phyloP scores from a whole-genome alignment of 345 rosid genomes.

The Eucalyptus tenuipes region DNA sequence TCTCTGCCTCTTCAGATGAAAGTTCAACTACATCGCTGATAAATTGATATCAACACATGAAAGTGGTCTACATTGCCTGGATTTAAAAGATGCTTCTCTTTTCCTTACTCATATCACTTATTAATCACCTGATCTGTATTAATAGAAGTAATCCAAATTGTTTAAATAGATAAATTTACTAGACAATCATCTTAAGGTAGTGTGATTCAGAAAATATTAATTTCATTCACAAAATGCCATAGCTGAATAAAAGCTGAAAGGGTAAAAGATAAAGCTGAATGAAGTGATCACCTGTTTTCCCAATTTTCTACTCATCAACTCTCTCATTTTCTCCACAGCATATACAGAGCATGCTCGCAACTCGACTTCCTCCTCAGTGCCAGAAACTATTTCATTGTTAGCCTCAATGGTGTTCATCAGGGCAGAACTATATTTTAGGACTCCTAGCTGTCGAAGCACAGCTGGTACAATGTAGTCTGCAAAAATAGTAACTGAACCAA shows the following conservation, averaged over 20 bases:
- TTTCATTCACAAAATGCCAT: background rate
- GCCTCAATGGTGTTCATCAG: conserved; percentile 36
- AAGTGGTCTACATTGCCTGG: background rate
- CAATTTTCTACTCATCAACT: conserved; percentile 31
- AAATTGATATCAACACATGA: background rate
- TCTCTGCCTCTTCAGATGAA: background rate
- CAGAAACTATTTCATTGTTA: conserved; percentile 40
- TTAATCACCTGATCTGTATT: background rate
- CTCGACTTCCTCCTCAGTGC: conserved; percentile 80
- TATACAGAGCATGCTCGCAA: conserved; percentile 67
- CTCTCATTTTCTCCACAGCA: conserved; percentile 81
- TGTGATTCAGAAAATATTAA: background rate
- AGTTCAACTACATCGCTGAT: background rate
- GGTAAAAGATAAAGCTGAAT: background rate
- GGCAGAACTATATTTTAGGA: conserved; percentile 48
- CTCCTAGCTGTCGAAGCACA: conserved; percentile 64
- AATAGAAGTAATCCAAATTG: background rate
- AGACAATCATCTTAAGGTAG: background rate
- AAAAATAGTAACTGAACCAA: conserved; percentile 61
- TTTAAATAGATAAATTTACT: background rate
- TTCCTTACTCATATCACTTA: background rate
- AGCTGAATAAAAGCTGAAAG: background rate
- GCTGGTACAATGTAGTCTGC: conserved; percentile 82
- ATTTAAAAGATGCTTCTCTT: background rate
- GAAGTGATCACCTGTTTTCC: conserved; percentile 51